phyloP scores from a whole-genome alignment of 2,329 filamentous ascomycete species.

The Phaeosphaeria sp. region DNA sequence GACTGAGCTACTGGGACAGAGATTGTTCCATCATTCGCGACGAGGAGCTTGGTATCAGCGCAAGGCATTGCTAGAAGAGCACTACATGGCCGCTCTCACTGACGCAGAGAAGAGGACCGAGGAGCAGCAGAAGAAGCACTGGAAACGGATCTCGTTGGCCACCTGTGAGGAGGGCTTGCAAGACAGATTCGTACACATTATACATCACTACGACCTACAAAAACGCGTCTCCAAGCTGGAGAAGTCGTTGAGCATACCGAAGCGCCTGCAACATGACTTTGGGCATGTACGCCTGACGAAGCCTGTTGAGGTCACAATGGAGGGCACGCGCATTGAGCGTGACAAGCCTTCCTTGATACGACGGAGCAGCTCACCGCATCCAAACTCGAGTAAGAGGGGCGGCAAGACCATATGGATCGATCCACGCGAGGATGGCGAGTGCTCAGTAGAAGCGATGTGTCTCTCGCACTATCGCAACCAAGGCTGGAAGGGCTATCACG shows the following conservation, averaged over 20 bases:
- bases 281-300: conserved; percentile 80
- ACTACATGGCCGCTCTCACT: conserved; percentile 75
- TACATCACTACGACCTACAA: conserved; percentile 93
- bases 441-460: conserved; percentile 93
- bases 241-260: conserved; percentile 79
- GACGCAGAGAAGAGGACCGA: conserved; percentile 39
- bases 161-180: conserved; percentile 90
- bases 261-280: conserved; percentile 91
- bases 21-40: conserved; percentile 82
- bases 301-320: conserved; percentile 75
- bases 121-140: conserved; percentile 77
- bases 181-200: conserved; percentile 87
- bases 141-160: conserved; percentile 75
- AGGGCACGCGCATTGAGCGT: conserved; percentile 79
- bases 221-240: conserved; percentile 94
- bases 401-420: conserved; percentile 90
- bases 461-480: conserved; percentile 80
- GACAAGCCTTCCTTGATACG: conserved; percentile 51
- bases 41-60: conserved; percentile 95
- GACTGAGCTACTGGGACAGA: conserved; percentile 77
- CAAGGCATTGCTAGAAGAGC: conserved; percentile 91
- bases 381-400: conserved; percentile 53
- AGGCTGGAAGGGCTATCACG: conserved; percentile 95
- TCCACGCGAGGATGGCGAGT: conserved; percentile 73
- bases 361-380: conserved; percentile 38